Conservation (phyloP, 306 rosid genomes). For the Vigna radiata region DNA sequence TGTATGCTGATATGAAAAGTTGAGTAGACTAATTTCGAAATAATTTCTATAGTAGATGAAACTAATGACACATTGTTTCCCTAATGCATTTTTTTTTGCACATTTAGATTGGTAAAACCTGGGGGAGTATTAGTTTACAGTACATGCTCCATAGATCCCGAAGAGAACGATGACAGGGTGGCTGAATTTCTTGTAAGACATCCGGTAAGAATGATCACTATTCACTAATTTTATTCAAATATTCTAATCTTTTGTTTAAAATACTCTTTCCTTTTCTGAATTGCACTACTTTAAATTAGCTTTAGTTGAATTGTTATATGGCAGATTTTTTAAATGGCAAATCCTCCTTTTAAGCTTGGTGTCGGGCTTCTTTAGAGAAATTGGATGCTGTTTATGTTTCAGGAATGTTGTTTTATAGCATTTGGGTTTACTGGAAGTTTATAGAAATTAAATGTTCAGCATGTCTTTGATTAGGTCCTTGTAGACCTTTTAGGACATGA, state of each 20-base stretch:
- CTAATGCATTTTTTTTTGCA: slow-evolving; percentile 41
- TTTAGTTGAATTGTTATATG: slow-evolving; percentile 2
- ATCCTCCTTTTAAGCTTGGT: slow-evolving; percentile 8
- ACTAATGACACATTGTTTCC: slow-evolving; percentile 1
- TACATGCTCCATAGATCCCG: slow-evolving; percentile 93
- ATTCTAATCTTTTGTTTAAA: neutral
- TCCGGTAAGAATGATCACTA: slow-evolving; percentile 56
- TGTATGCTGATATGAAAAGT: slow-evolving; percentile 30
- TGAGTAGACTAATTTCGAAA: neutral
- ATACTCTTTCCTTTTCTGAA: neutral
- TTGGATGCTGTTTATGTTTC: neutral
- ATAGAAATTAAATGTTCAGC: slow-evolving; percentile 9
- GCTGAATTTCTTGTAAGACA: slow-evolving; percentile 84
- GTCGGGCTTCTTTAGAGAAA: slow-evolving; percentile 9
- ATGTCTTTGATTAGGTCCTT: slow-evolving; percentile 6
- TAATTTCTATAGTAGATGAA: slow-evolving; percentile 12
- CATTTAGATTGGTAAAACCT: slow-evolving; percentile 76
- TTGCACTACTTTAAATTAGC: neutral
- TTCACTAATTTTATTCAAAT: slow-evolving; percentile 9
- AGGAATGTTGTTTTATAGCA: slow-evolving; percentile 5
- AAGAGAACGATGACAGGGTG: slow-evolving; percentile 85
- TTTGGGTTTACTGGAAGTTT: slow-evolving; percentile 15
- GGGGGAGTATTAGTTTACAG: slow-evolving; percentile 85
- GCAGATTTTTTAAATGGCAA: slow-evolving; percentile 11
- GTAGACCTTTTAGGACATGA: slow-evolving; percentile 7